A percentile compares a stretch with the other conserved stretches of the same genome.
phyloP scores from a whole-genome alignment of 1,139 yeast genomes.

The Candida gigantensis region DNA sequence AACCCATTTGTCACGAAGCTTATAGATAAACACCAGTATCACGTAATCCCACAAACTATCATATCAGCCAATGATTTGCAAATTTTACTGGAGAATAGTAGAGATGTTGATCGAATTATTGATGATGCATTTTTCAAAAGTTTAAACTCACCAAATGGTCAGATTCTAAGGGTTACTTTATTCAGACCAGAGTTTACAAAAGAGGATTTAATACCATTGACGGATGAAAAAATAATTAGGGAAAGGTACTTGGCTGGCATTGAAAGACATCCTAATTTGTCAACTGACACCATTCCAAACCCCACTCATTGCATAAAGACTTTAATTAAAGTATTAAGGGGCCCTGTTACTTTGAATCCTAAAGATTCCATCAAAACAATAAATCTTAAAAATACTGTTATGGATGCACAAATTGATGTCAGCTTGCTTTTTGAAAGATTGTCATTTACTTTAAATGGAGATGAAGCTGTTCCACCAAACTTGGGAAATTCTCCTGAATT shows the following conservation, averaged over 20 bases:
- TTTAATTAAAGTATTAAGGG: constrained; percentile 58
- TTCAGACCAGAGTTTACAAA: constrained; percentile 32
- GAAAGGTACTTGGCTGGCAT: constrained; percentile 31
- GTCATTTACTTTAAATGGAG: constrained; percentile 41
- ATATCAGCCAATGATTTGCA: constrained; percentile 31
- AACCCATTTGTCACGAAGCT: constrained; percentile 22
- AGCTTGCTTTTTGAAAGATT: constrained; percentile 49
- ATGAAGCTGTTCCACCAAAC: constrained; percentile 62
- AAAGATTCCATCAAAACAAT: constrained; percentile 54
- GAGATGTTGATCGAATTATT: constrained; percentile 18
- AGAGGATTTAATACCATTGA: constrained; percentile 26
- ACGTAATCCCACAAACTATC: constrained; percentile 26
- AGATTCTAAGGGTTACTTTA: constrained; percentile 36
- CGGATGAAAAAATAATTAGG: constrained; percentile 28
- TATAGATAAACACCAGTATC: constrained; percentile 39
- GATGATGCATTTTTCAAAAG: constrained; percentile 41
- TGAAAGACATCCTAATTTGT: constrained; percentile 29
- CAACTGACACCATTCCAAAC: constrained; percentile 44
- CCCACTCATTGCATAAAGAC: constrained; percentile 58
- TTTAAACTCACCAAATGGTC: constrained; percentile 26
- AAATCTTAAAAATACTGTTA: constrained; percentile 44
- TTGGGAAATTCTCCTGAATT: constrained; percentile 26
- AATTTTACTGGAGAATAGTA: constrained; percentile 13
- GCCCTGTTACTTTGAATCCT: constrained; percentile 52
- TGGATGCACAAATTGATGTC: constrained; percentile 59